phyloP scores from a whole-genome alignment of 768 basidiomycete genomes.

The Rhizopogon salebrosus region DNA sequence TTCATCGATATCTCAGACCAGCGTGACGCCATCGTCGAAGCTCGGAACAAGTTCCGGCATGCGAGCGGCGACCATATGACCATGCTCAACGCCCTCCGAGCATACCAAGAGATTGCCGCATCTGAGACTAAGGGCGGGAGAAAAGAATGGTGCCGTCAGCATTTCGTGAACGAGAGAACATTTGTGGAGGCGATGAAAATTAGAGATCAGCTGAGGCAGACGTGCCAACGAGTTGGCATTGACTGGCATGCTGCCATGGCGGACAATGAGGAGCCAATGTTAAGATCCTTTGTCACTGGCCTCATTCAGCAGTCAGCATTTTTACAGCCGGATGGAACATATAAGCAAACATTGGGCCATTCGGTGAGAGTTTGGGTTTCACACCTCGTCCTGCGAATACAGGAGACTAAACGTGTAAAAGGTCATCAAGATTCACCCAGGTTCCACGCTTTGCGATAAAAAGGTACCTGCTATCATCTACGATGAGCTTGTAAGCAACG shows the following conservation, averaged over 20 bases:
- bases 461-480: slow-evolving; percentile 86
- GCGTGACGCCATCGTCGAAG: slow-evolving; percentile 66
- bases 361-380: slow-evolving; percentile 37
- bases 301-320: slow-evolving; percentile 81
- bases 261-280: slow-evolving; percentile 61
- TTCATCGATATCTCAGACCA: slow-evolving; percentile 75
- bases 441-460: slow-evolving; percentile 76
- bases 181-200: slow-evolving; percentile 77
- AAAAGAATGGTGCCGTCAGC: slow-evolving; percentile 77
- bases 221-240: slow-evolving; percentile 56
- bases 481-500: slow-evolving; percentile 76
- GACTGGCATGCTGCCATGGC: slow-evolving; percentile 56
- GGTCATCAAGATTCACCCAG: slow-evolving; percentile 88
- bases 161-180: slow-evolving; percentile 80
- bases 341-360: slow-evolving; percentile 76
- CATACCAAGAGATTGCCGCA: slow-evolving; percentile 67
- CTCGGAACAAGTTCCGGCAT: slow-evolving; percentile 76
- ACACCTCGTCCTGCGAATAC: neutral
- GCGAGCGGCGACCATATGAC: slow-evolving; percentile 89
- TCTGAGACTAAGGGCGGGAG: slow-evolving; percentile 42
- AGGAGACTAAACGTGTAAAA: slow-evolving; percentile 12
- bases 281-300: slow-evolving; percentile 71
- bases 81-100: slow-evolving; percentile 75
- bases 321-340: slow-evolving; percentile 79
- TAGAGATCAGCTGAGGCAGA: slow-evolving; percentile 66